Conservation (phyloP, 2,329 filamentous ascomycete species). For the Didymella exigua region DNA sequence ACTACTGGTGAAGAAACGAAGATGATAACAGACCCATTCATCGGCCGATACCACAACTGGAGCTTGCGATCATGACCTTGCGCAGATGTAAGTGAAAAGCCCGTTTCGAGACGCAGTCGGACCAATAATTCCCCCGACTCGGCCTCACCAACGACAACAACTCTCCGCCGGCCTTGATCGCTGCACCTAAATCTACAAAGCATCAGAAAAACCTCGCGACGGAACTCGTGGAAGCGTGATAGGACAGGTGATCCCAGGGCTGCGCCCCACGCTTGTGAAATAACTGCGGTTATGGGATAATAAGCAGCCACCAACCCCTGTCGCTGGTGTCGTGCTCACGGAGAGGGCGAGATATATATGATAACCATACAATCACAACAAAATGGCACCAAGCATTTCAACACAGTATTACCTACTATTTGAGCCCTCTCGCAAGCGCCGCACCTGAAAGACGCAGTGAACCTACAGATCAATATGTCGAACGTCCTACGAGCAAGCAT, state of each 20-base stretch:
- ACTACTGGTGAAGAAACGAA: too few relatives aligned
- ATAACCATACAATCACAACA: neutral
- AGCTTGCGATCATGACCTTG: too few relatives aligned
- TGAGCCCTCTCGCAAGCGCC: too few relatives aligned
- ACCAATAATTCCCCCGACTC: neutral
- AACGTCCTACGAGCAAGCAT: constrained; percentile 14
- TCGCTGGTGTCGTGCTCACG: neutral
- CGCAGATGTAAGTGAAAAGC: too few relatives aligned
- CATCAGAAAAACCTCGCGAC: neutral
- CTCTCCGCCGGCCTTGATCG: neutral
- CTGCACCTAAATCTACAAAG: neutral
- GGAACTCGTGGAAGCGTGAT: neutral
- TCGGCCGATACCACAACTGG: too few relatives aligned
- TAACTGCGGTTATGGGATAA: neutral
- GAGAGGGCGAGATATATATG: neutral
- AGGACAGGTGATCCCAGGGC: neutral
- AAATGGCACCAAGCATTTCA: too few relatives aligned
- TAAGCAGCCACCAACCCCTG: neutral
- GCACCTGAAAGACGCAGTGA: too few relatives aligned
- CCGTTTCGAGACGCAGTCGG: neutral
- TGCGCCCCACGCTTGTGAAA: neutral
- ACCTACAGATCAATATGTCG: neutral
- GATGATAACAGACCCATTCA: too few relatives aligned
- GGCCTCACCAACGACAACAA: neutral
- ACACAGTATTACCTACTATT: too few relatives aligned